phyloP scores from a whole-genome alignment of 768 basidiomycete genomes.

The Boletus reticuloceps region DNA sequence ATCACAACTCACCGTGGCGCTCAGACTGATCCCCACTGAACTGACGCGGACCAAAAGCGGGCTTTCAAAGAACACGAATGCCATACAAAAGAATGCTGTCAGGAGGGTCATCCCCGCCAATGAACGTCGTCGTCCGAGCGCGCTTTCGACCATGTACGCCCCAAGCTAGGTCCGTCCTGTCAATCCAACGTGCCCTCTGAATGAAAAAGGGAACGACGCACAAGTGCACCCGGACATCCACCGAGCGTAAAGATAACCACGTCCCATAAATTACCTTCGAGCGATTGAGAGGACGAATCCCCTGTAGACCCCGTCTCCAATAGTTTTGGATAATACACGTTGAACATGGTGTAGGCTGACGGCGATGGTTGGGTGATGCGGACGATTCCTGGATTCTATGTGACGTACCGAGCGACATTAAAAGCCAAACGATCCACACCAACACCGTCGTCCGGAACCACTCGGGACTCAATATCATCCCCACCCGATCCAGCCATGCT shows the following conservation, averaged over 20 bases:
- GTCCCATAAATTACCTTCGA: conserved; percentile 74
- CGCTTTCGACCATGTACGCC: conserved; percentile 74
- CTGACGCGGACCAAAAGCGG: conserved; percentile 61
- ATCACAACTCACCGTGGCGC: conserved; percentile 47
- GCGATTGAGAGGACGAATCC: conserved; percentile 37
- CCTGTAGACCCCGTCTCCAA: conserved; percentile 52
- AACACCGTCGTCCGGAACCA: conserved; percentile 76
- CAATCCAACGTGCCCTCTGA: not conserved
- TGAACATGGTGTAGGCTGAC: conserved; percentile 89
- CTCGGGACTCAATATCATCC: conserved; percentile 68
- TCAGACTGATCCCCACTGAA: conserved; percentile 75
- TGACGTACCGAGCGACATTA: conserved; percentile 69
- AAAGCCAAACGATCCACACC: conserved; percentile 76
- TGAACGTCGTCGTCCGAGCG: conserved; percentile 69
- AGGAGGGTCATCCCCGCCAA: conserved; percentile 72
- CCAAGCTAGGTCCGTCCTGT: conserved; percentile 53
- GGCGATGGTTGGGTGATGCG: not conserved
- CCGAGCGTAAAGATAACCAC: conserved; percentile 84
- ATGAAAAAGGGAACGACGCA: conserved; percentile 35
- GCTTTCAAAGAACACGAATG: conserved; percentile 60
- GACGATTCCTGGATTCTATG: not conserved
- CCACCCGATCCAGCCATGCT: conserved; percentile 67
- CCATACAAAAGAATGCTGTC: conserved; percentile 71
- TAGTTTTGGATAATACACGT: conserved; percentile 85
- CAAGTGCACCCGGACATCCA: conserved; percentile 81